Base-by-base conservation (phyloP, 306 rosid species). In the Fragaria nilgerrensis region DNA sequence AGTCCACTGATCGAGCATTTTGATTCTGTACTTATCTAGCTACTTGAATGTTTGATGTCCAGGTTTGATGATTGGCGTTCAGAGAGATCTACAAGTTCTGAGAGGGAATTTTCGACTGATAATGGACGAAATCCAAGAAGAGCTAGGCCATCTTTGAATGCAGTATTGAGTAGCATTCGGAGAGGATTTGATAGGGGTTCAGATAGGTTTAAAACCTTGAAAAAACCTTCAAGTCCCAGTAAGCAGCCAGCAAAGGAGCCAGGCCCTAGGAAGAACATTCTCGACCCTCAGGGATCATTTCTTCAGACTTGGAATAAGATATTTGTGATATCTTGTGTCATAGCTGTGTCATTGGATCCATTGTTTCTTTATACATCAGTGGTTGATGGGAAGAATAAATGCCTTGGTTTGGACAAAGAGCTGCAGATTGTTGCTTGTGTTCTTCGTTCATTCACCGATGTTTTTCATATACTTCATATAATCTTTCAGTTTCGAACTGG, bases 221-320 rank as follows among this genome's bases (percentile, higher is more conserved):
- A n/a, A 56, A 69, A 27, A 72, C 45, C 41, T 11, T n/a, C 29
- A 37, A 43, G 76, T 44, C 79, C 75, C 25, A 58, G 55, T 70
- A 87, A 84, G 70, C 78, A 41, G 73, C 67, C 78, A 27, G 67
- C 16, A 52, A 75, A 81, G 68, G 84, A 82, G 27, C 4, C 65
- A 45, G 86, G 49, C 48, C 49, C 77, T 49, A 43, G 70, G 83
- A 82, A 68, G 41, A 77, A 73, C 68, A 84, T 92, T 78, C 84
- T 92, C 71, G 89, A 96, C 79, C 98, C 99, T 53, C 99, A 92
- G 53, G 95, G 89, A 32, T 32, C 87, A 70, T 66, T 86, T 27
- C 97, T 96, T 86, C 98, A 91, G 82, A 78, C 45, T 63, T 92
- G 99, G 98, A 96, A 96, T 81, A 96, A 88, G 79, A 84, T 92